Evolutionary conservation across 2,329 filamentous ascomycete species (phyloP).

Genomic region (Tolypocladium tundrense): DNA sequence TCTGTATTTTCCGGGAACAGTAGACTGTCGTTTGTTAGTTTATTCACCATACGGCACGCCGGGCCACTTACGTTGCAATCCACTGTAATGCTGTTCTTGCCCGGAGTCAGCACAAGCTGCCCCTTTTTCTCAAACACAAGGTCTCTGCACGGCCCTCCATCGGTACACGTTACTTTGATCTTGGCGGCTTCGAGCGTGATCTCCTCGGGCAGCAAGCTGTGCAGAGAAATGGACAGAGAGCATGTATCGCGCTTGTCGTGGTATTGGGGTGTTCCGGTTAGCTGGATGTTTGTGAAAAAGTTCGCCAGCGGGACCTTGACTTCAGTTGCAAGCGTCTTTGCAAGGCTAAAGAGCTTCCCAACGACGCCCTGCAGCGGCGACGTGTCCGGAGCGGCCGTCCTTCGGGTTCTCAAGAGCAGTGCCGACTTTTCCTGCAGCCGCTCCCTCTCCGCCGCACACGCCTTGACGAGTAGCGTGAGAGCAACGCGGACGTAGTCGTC

Average conservation of each 20-base stretch:
- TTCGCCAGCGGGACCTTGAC: conserved; percentile 57
- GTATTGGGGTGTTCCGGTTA: conserved; percentile 61
- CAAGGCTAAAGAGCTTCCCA: conserved; percentile 34
- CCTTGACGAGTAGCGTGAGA: conserved; percentile 63
- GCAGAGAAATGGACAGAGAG: conserved; percentile 54
- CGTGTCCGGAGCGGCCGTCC: conserved; percentile 12
- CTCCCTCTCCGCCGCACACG: conserved; percentile 44
- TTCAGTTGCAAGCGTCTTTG: conserved; percentile 40
- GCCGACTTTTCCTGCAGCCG: conserved; percentile 27
- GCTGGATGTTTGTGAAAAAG: conserved; percentile 61
- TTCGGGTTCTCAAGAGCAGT: conserved; percentile 7
- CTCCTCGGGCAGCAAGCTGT: conserved; percentile 62
- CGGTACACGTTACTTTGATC: conserved; percentile 49
- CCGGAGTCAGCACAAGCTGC: conserved; percentile 30
- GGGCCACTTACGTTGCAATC: conserved; percentile 22
- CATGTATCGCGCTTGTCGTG: conserved; percentile 66
- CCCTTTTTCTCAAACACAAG: conserved; percentile 22
- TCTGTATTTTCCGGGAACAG: conserved; percentile 63
- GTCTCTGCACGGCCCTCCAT: conserved; percentile 51
- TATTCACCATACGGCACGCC: neutral
- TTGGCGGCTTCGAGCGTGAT: conserved; percentile 56
- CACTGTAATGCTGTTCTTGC: conserved; percentile 31
- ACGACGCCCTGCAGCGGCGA: conserved; percentile 37
- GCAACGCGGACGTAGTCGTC: conserved; percentile 73
- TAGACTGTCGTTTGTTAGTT: conserved; percentile 35